Evolutionary conservation across 2,329 filamentous ascomycete species (phyloP).

Genomic region (Xylaria arbuscula): DNA sequence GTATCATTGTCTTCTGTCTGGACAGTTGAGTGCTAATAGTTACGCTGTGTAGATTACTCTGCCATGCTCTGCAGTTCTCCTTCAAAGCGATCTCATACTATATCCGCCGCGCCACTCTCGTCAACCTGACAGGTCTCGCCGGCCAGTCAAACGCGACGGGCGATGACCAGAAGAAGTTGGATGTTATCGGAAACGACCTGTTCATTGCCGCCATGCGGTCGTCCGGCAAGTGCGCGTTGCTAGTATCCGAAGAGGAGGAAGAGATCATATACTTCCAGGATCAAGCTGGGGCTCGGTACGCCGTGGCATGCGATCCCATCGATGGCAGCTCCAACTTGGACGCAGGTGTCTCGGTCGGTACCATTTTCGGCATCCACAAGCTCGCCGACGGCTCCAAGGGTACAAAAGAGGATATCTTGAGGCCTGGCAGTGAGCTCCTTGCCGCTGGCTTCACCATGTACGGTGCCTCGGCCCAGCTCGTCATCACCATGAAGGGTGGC

Average conservation of each 20-base stretch:
- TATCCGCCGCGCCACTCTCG: constrained; percentile 93
- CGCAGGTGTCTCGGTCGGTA: constrained; percentile 96
- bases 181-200: constrained; percentile 98
- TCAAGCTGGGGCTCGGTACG: constrained; percentile 82
- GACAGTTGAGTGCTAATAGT: constrained; percentile 27
- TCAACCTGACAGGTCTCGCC: constrained; percentile 94
- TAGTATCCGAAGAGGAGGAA: constrained; percentile 99
- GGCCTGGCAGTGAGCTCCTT: constrained; percentile 89
- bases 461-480: constrained; percentile 93
- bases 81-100: constrained; percentile 99
- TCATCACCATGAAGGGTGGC: constrained; percentile 95
- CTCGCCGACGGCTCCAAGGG: constrained; percentile 80
- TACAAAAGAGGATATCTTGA: constrained; percentile 85
- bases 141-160: constrained; percentile 95
- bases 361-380: constrained; percentile 95
- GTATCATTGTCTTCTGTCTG: neutral
- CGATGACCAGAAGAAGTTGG: constrained; percentile 99
- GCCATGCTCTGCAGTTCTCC: constrained; percentile 97
- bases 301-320: constrained; percentile 96
- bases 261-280: constrained; percentile 88
- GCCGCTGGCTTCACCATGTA: constrained; percentile 99
- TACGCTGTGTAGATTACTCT: constrained; percentile 75
- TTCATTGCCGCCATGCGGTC: constrained; percentile 96
- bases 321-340: constrained; percentile 98
- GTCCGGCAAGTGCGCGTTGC: constrained; percentile 86